Percentiles rank a stretch among this genome's conserved stretches.
These are phyloP conservation scores for Laguncularia racemosa DNA, from an alignment of 345 rosid species.

Conservation along the genomic window DNA sequence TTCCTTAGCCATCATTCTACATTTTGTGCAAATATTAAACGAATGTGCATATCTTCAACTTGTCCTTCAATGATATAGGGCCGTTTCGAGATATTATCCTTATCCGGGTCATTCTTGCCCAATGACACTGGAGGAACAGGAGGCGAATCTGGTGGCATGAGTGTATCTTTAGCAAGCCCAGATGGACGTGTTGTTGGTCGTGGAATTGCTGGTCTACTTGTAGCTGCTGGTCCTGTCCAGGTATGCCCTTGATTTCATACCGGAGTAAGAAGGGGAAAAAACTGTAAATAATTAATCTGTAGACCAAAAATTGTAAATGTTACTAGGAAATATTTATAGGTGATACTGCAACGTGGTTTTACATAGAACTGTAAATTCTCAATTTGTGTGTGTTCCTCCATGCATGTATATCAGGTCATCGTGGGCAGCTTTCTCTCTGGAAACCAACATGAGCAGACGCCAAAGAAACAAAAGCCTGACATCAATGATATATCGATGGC, in stretches of 20 bases:
- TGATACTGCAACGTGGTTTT: not conserved
- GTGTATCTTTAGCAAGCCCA: constrained; percentile 81
- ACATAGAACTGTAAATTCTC: not conserved
- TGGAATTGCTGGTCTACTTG: constrained; percentile 79
- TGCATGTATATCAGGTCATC: constrained; percentile 46
- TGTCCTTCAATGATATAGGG: constrained; percentile 41
- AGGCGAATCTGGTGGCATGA: constrained; percentile 95
- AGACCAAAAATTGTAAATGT: not conserved
- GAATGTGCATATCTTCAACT: not conserved
- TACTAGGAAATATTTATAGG: not conserved
- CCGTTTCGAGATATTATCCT: constrained; percentile 85
- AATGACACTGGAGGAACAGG: constrained; percentile 76
- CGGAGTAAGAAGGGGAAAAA: no score
- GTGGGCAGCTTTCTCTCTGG: constrained; percentile 79
- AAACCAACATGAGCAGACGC: constrained; percentile 62
- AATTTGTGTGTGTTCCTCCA: not conserved
- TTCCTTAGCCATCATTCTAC: no score
- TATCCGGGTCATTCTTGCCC: constrained; percentile 90
- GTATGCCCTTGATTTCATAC: constrained; percentile 17
- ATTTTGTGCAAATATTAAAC: no score
- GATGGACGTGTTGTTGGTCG: constrained; percentile 99
- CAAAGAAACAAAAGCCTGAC: constrained; percentile 63
- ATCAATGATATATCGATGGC: constrained; percentile 17
- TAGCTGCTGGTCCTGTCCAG: constrained; percentile 92
- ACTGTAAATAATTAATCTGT: no score